Evolutionary conservation across 2,329 filamentous ascomycete genomes (phyloP).

Genomic region (Knufia petricola): DNA sequence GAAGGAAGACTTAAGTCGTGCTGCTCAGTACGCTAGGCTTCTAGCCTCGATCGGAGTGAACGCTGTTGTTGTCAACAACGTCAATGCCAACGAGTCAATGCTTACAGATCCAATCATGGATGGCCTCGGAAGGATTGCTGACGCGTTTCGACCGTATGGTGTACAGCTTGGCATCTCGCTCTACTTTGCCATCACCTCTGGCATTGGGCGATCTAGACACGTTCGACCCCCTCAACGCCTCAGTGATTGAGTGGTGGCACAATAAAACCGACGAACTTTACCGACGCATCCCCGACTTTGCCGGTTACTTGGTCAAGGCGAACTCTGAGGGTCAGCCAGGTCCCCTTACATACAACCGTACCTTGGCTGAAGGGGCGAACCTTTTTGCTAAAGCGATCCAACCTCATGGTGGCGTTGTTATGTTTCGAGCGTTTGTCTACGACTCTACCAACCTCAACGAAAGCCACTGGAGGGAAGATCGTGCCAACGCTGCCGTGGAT

Average conservation of each 20-base stretch:
- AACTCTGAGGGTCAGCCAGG: constrained; percentile 64
- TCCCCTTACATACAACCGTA: constrained; percentile 59
- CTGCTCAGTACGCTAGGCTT: constrained; percentile 54
- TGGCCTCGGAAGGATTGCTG: constrained; percentile 53
- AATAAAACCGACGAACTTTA: constrained; percentile 53
- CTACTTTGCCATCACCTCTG: constrained; percentile 58
- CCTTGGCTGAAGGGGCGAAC: constrained; percentile 58
- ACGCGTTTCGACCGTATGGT: constrained; percentile 58
- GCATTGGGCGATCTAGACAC: constrained; percentile 47
- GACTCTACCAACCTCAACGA: constrained; percentile 46
- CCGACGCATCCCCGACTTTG: constrained; percentile 53
- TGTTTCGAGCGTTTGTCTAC: constrained; percentile 67
- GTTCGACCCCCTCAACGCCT: constrained; percentile 54
- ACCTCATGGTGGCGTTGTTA: constrained; percentile 52
- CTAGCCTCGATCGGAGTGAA: constrained; percentile 59
- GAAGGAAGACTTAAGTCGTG: constrained; percentile 50
- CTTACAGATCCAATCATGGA: constrained; percentile 49
- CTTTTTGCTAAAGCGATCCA: constrained; percentile 53
- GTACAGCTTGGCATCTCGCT: constrained; percentile 56
- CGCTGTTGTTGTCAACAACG: constrained; percentile 60
- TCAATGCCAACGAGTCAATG: constrained; percentile 56
- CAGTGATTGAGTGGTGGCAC: constrained; percentile 54
- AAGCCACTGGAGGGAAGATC: constrained; percentile 54
- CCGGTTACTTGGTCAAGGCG: constrained; percentile 61
- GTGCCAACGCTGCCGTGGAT: constrained; percentile 60